Percentiles rank a stretch among this genome's conserved stretches.
Evolutionary conservation across 176 grass and related monocot species (phyloP).

Genomic region (Cocos nucifera): DNA sequence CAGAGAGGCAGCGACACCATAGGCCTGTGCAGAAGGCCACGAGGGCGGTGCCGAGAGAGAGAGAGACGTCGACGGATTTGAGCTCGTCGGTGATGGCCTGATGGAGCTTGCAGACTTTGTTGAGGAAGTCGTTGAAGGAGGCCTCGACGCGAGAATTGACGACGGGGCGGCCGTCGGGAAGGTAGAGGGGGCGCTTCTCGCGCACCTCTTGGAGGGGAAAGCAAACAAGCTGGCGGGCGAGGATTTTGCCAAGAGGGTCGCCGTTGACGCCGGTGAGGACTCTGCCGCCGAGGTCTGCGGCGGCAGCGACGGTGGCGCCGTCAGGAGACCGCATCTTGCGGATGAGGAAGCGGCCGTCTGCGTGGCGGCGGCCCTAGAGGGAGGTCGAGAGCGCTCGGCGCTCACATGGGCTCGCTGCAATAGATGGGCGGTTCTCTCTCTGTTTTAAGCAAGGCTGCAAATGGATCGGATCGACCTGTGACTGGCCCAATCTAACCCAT

Average conservation of each 20-base stretch:
- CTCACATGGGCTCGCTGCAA: slow-evolving; percentile 1
- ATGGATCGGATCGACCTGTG: no score
- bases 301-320: slow-evolving; percentile 31
- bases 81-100: slow-evolving; percentile 64
- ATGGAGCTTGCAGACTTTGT: slow-evolving; percentile 76
- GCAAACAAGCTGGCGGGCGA: slow-evolving; percentile 77
- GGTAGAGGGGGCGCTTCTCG: slow-evolving; percentile 72
- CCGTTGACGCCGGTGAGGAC: slow-evolving; percentile 95
- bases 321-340: slow-evolving; percentile 65
- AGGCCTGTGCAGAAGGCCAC: slow-evolving; percentile 48
- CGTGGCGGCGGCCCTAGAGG: slow-evolving; percentile 64
- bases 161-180: slow-evolving; percentile 66
- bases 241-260: slow-evolving; percentile 60
- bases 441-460: no score
- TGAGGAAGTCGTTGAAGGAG: slow-evolving; percentile 81
- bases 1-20: slow-evolving; percentile 42
- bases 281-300: slow-evolving; percentile 85
- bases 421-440: no score
- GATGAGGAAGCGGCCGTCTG: slow-evolving; percentile 79
- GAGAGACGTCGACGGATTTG: slow-evolving; percentile 42
- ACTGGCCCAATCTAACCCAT: no score
- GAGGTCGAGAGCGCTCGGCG: slow-evolving; percentile 55
- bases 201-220: slow-evolving; percentile 89
- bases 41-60: slow-evolving; percentile 70
- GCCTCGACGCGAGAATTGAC: slow-evolving; percentile 60